Conservation (phyloP, 345 rosid genomes). For the Eucalyptus albens region DNA sequence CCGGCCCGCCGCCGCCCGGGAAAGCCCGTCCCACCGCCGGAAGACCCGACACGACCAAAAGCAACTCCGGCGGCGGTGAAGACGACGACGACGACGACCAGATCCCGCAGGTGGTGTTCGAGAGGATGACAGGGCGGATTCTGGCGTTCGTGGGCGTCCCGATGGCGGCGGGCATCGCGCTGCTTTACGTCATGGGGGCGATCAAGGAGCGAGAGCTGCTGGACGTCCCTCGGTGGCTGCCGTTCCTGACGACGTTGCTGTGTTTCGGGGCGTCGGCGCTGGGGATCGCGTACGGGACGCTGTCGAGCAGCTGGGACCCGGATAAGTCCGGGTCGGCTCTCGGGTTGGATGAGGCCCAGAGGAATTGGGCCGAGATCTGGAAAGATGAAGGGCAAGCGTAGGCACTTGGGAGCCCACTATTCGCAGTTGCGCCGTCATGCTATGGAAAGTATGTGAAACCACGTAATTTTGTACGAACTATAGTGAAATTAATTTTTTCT, state of each 20-base stretch:
- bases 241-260: conserved; percentile 28
- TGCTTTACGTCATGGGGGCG: neutral
- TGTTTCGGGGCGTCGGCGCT: conserved; percentile 54
- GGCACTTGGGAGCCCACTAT: neutral
- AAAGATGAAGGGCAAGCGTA: conserved; percentile 25
- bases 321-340: conserved; percentile 39
- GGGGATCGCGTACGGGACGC: conserved; percentile 70
- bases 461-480: neutral
- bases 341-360: conserved; percentile 54
- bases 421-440: neutral
- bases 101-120: conserved; percentile 2
- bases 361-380: conserved; percentile 86
- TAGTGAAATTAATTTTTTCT: neutral
- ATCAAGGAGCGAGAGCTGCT: conserved; percentile 23
- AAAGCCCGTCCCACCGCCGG: neutral
- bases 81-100: neutral
- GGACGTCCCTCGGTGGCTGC: conserved; percentile 65
- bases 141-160: conserved; percentile 4
- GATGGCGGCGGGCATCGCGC: conserved; percentile 1
- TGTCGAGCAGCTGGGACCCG: conserved; percentile 72
- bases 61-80: neutral
- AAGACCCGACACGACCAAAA: neutral
- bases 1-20: neutral
- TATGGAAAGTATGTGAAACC: neutral
- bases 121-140: neutral